Percentiles rank a stretch among this genome's conserved stretches.
phyloP scores from a whole-genome alignment of 192 early-diverging fungal genomes.

The Rhizoclosmatium sp. region DNA sequence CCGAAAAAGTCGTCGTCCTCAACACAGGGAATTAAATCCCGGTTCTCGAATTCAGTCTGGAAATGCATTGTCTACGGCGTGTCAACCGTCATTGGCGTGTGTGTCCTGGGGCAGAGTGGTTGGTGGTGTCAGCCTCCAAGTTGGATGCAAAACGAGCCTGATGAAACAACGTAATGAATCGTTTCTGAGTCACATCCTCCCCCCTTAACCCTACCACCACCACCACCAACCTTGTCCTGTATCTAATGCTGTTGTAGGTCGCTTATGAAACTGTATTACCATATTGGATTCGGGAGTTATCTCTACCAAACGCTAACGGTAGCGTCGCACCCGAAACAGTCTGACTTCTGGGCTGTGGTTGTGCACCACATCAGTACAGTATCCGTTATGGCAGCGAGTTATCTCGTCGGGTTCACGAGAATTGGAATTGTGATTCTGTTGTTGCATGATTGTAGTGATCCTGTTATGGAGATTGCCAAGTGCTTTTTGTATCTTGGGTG shows the following conservation, averaged over 20 bases:
- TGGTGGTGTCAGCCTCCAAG: conserved; percentile 31
- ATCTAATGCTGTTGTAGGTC: neutral
- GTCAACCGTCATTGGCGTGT: conserved; percentile 22
- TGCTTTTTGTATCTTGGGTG: conserved; percentile 49
- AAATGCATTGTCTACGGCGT: conserved; percentile 34
- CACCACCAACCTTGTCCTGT: neutral
- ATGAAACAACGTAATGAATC: conserved; percentile 19
- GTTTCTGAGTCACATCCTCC: neutral
- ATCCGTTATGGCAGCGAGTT: conserved; percentile 49
- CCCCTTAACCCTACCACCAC: neutral
- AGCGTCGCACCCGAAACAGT: conserved; percentile 45
- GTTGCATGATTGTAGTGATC: conserved; percentile 58
- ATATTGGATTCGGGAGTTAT: conserved; percentile 49
- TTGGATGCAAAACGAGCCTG: conserved; percentile 31
- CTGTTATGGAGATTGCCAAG: conserved; percentile 62
- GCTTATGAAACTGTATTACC: conserved; percentile 51
- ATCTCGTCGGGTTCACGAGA: conserved; percentile 47
- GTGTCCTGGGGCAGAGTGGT: conserved; percentile 16
- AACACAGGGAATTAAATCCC: neutral
- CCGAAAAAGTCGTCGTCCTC: neutral
- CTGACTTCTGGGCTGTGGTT: conserved; percentile 51
- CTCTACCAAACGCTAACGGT: conserved; percentile 42
- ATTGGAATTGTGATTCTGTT: conserved; percentile 55
- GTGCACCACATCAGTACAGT: conserved; percentile 55
- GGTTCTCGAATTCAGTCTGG: conserved; percentile 3